Evolutionary conservation across 805 yeast genomes (phyloP).

Genomic region (Barnettozyma californica): DNA sequence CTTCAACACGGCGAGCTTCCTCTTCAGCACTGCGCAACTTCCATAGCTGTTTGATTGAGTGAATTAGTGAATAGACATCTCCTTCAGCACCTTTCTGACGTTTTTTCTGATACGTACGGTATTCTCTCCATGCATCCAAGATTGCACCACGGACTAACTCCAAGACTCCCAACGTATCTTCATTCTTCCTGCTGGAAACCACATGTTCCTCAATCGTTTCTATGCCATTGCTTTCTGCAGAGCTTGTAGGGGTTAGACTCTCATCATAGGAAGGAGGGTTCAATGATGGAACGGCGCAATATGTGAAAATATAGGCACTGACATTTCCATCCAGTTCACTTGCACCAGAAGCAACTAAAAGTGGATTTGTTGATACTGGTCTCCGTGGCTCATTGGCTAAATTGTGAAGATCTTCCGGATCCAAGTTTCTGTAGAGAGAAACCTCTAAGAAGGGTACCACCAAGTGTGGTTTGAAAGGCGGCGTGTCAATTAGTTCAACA

Average conservation of each 20-base stretch:
- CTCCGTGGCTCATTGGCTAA: constrained; percentile 58
- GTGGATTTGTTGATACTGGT: constrained; percentile 60
- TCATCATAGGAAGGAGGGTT: constrained; percentile 54
- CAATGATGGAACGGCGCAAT: constrained; percentile 60
- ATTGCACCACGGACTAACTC: constrained; percentile 50
- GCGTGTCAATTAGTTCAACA: constrained; percentile 70
- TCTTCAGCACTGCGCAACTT: constrained; percentile 31
- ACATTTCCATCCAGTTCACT: constrained; percentile 69
- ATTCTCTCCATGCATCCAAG: constrained; percentile 72
- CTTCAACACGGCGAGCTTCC: constrained; percentile 26
- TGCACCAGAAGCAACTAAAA: constrained; percentile 74
- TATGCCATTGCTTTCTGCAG: background rate
- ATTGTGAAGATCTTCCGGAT: constrained; percentile 52
- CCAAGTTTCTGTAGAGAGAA: constrained; percentile 57
- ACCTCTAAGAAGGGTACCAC: constrained; percentile 75
- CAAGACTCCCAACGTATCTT: constrained; percentile 22
- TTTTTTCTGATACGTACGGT: constrained; percentile 43
- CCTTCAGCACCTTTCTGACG: constrained; percentile 66
- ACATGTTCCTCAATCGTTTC: background rate
- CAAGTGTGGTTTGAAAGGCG: constrained; percentile 59
- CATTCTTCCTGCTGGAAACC: constrained; percentile 4
- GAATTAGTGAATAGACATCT: constrained; percentile 57
- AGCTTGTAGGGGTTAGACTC: constrained; percentile 11
- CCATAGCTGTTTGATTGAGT: constrained; percentile 56
- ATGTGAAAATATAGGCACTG: constrained; percentile 69